These are phyloP conservation scores for Wickerhamomyces pijperi DNA, from an alignment of 805 yeast genomes.

Conservation along the genomic window DNA sequence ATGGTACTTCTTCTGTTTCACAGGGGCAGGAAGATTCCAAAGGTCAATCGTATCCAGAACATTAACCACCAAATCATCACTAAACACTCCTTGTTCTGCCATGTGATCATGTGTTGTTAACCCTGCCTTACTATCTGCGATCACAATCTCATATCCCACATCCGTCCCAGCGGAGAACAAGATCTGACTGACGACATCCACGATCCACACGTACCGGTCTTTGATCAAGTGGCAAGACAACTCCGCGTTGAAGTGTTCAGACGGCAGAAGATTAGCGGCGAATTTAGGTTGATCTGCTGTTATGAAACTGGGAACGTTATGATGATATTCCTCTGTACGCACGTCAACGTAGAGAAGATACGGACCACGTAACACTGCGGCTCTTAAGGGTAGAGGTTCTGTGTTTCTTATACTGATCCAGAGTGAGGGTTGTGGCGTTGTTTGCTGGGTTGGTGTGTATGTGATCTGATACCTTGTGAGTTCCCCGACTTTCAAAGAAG, in stretches of 20 bases:
- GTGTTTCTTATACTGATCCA: conserved; percentile 53
- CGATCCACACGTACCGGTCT: conserved; percentile 49
- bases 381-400: conserved; percentile 51
- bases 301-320: conserved; percentile 37
- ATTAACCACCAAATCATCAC: conserved; percentile 31
- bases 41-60: conserved; percentile 50
- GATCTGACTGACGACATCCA: conserved; percentile 64
- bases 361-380: conserved; percentile 72
- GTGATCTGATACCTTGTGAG: conserved; percentile 42
- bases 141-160: conserved; percentile 48
- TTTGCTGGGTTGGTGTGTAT: conserved; percentile 16
- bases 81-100: conserved; percentile 22
- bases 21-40: conserved; percentile 55
- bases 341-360: conserved; percentile 66
- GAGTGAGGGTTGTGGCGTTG: conserved; percentile 20
- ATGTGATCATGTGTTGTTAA: conserved; percentile 9
- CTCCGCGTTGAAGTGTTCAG: conserved; percentile 50
- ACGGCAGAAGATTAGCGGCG: conserved; percentile 63
- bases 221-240: conserved; percentile 55
- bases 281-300: conserved; percentile 72
- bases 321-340: conserved; percentile 41
- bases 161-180: conserved; percentile 52
- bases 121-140: conserved; percentile 31
- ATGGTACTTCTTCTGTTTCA: conserved; percentile 37
- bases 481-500: conserved; percentile 38